Evolutionary conservation across 2,329 filamentous ascomycete genomes (phyloP).

Genomic region (Cytospora leucostoma): DNA sequence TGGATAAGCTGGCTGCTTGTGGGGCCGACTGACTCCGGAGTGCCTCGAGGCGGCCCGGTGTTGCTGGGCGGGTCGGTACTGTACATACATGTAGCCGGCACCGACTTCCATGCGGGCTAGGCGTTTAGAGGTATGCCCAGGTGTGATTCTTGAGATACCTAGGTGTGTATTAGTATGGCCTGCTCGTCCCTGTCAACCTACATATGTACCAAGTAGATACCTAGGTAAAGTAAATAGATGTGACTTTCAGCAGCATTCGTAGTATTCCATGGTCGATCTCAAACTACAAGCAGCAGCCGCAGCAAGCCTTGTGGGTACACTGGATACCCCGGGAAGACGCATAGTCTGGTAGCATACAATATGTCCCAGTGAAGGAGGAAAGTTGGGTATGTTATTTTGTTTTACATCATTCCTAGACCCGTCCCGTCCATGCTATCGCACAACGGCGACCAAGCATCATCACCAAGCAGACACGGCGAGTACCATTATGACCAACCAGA

Average conservation of each 20-base stretch:
- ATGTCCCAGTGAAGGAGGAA: neutral
- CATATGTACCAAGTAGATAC: no score
- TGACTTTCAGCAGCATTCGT: no score
- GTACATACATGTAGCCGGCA: no score
- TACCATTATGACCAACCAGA: neutral
- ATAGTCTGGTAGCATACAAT: neutral
- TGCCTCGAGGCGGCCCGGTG: neutral
- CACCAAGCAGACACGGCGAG: neutral
- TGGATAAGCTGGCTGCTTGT: neutral
- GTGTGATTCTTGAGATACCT: no score
- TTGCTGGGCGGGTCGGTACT: no score
- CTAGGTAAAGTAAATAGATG: no score
- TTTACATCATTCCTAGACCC: neutral
- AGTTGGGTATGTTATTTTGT: constrained; percentile 22
- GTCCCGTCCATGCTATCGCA: neutral
- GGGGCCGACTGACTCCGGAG: neutral
- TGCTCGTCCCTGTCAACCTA: no score
- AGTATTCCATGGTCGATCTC: no score
- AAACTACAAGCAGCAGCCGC: no score
- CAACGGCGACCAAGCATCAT: neutral
- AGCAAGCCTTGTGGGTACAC: neutral
- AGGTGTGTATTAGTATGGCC: no score
- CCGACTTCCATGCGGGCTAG: no score
- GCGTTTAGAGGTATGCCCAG: no score
- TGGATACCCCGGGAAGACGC: neutral